Evolutionary conservation across 2,329 filamentous ascomycete genomes (phyloP).

Genomic region (Sclerotinia glacialis): DNA sequence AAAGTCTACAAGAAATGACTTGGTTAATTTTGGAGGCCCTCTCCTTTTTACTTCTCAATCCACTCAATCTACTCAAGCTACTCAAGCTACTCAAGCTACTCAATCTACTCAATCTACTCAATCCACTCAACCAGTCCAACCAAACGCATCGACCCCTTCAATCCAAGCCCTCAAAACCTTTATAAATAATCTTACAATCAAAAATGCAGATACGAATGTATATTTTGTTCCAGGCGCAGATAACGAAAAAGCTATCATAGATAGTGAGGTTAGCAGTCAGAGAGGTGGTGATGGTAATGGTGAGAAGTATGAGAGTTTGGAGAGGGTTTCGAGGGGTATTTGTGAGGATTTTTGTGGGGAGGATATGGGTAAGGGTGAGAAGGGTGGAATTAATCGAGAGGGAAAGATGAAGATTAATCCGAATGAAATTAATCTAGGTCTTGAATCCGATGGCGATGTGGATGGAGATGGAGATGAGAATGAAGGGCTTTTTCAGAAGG

Average conservation of each 20-base stretch:
- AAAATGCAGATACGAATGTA: not conserved
- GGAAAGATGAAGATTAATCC: conserved; percentile 3
- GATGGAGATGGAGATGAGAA: not conserved
- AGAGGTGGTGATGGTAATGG: not conserved
- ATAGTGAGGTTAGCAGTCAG: not conserved
- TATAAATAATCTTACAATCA: not conserved
- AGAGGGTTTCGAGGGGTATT: too few species aligned
- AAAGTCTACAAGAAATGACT: not conserved
- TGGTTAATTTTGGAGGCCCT: not conserved
- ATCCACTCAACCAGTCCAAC: too few species aligned
- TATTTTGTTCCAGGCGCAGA: not conserved
- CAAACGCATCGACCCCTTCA: rapidly evolving
- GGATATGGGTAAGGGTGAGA: not conserved
- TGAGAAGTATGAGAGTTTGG: not conserved
- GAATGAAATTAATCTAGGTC: conserved; percentile 12
- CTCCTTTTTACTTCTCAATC: not conserved
- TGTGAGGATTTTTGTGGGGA: too few species aligned
- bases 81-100: too few species aligned
- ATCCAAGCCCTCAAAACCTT: not conserved
- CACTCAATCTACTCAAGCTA: too few species aligned
- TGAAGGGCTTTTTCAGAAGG: not conserved
- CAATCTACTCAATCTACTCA: not conserved
- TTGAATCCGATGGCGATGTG: not conserved
- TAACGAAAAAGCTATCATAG: not conserved
- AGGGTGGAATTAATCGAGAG: not conserved